phyloP scores from a whole-genome alignment of 306 rosid genomes.

The Cicer cuneatum region DNA sequence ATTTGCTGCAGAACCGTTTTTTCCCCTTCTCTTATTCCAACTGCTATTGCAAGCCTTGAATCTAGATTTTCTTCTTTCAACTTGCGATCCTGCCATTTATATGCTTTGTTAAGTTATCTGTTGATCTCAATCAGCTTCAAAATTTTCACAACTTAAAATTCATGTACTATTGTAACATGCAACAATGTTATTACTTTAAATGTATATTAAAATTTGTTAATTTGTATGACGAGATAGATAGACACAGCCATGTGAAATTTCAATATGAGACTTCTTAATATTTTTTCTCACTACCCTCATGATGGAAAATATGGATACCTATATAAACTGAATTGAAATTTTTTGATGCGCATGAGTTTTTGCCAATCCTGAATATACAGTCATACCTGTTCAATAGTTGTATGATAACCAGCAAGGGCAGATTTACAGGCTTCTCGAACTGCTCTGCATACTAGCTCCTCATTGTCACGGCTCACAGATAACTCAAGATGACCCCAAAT shows the following conservation, averaged over 20 bases:
- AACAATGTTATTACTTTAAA: background rate
- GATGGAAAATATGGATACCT: background rate
- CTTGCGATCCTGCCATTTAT: slow-evolving; percentile 73
- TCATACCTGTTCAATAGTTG: slow-evolving; percentile 88
- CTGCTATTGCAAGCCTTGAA: slow-evolving; percentile 77
- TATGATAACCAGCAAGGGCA: slow-evolving; percentile 76
- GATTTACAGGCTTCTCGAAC: slow-evolving; percentile 76
- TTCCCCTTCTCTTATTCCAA: slow-evolving; percentile 89
- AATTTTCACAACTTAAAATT: slow-evolving; percentile 17
- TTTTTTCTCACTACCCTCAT: background rate
- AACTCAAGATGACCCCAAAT: slow-evolving; percentile 81
- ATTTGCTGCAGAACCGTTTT: slow-evolving; percentile 80
- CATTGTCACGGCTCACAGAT: slow-evolving; percentile 84
- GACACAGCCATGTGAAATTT: background rate
- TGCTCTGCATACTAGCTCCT: slow-evolving; percentile 81
- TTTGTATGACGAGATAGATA: background rate
- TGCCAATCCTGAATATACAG: background rate
- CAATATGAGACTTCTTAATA: background rate
- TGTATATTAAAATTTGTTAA: background rate
- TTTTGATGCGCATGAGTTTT: background rate
- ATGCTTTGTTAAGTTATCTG: slow-evolving; percentile 38
- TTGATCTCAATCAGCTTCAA: slow-evolving; percentile 24
- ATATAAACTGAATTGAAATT: background rate
- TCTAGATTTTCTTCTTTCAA: slow-evolving; percentile 64
- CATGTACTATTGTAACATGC: slow-evolving; percentile 12